Base-by-base conservation (phyloP, 1,284 basidiomycete genomes). In the Trichosporon ovoides region DNA sequence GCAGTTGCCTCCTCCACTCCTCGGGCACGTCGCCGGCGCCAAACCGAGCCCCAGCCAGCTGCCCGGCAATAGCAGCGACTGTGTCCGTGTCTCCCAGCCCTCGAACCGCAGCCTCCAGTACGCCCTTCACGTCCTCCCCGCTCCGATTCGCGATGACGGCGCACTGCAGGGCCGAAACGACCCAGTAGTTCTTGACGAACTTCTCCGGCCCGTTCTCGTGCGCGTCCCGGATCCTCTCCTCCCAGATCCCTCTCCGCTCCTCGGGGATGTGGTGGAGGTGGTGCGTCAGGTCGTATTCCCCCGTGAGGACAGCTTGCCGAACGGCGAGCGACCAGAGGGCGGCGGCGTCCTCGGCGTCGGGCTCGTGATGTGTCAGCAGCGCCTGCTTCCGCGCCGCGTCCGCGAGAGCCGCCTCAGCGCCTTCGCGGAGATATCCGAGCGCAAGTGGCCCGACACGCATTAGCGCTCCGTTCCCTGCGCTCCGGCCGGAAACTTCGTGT, bases 401-500 rank as follows among this genome's bases (percentile, higher is more conserved):
- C 1, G 53, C 57, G n/a, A 36, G 22, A 0, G n/a, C 52, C 3
- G 2, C 19, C 22, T 14, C 31, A 31, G 38, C 48, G 12, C 28
- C 28, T 5, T 34, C 16, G 12, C 12, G 22, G 9, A 58, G 38
- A 7, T 36, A 58, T 1, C 52, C 46, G 0, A 55, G 33, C 7
- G 53, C 57, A 13, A 55, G 46, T 14, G 53, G 57, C 24, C 53
- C 53, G 4, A 40, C 50, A n/a, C 53, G 57, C 57, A 54, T 55
- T 10, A 55, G 53, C 16, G 36, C 22, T 16, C 53, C 53, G 34
- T 52, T 59, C 2, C 53, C 53, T 7, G 31, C 57, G 16, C 46
- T 46, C 16, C 34, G 28, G 10, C 53, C 48, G 1, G 14, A 9
- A 1, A 28, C 33, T n/a, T 40, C 33, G 33, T 58, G 52, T 16